Evolutionary conservation across 2,329 filamentous ascomycete species (phyloP).

Genomic region (Proliferodiscus dingleyae): DNA sequence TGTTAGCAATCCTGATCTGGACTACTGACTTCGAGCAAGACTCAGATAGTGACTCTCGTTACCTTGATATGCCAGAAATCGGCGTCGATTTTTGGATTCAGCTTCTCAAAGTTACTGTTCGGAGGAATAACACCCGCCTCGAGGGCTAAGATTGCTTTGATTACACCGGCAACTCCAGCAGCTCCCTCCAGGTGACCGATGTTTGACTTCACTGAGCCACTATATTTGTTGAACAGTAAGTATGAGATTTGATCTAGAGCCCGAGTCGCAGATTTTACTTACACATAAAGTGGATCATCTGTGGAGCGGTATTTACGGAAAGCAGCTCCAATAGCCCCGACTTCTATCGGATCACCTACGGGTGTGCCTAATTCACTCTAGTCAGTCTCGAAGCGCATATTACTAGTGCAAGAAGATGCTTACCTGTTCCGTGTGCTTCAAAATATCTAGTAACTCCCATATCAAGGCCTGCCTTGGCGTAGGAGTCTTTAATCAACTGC

Average conservation of each 20-base stretch:
- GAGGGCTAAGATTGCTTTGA: slow-evolving; percentile 26
- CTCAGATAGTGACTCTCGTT: no score
- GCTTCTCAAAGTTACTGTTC: slow-evolving; percentile 27
- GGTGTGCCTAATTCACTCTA: slow-evolving; percentile 15
- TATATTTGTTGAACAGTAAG: not conserved
- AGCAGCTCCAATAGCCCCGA: slow-evolving; percentile 33
- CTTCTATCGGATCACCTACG: slow-evolving; percentile 39
- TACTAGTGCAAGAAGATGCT: no score
- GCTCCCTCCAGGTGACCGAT: slow-evolving; percentile 26
- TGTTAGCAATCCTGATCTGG: no score
- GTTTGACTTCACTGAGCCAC: slow-evolving; percentile 23
- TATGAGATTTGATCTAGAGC: not conserved
- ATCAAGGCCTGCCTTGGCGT: slow-evolving; percentile 39
- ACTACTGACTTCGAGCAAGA: no score
- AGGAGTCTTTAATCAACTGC: slow-evolving; percentile 39
- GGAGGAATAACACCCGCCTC: slow-evolving; percentile 28
- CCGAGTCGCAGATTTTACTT: not conserved
- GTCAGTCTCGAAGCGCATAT: not conserved
- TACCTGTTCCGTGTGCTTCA: slow-evolving; percentile 42
- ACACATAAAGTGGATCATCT: not conserved
- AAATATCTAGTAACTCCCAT: slow-evolving; percentile 37
- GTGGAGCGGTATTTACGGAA: slow-evolving; percentile 1
- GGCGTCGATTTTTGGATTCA: slow-evolving; percentile 31
- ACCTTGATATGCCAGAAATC: slow-evolving; percentile 1
- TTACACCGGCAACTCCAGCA: slow-evolving; percentile 27